Evolutionary conservation across 2,329 filamentous ascomycete species (phyloP).

Genomic region (Colletotrichum agaves): DNA sequence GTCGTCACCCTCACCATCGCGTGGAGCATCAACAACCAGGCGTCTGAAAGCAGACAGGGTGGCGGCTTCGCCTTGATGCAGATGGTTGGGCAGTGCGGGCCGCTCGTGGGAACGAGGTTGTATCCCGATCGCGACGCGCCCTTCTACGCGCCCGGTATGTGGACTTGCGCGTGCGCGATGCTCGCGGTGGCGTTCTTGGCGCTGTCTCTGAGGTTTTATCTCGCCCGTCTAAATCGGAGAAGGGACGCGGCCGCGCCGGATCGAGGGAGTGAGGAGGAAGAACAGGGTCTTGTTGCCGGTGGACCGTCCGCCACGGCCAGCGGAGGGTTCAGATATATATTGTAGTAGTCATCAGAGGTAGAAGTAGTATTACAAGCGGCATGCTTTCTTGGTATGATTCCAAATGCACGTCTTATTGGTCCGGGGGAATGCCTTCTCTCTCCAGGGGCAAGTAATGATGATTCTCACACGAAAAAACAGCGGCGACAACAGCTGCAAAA

Average conservation of each 20-base stretch:
- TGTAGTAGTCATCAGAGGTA: slow-evolving; percentile 43
- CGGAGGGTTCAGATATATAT: slow-evolving; percentile 58
- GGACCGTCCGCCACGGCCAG: slow-evolving; percentile 39
- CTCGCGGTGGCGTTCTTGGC: slow-evolving; percentile 67
- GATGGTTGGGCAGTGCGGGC: slow-evolving; percentile 82
- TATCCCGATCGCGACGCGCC: slow-evolving; percentile 71
- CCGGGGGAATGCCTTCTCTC: no score
- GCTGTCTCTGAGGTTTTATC: slow-evolving; percentile 61
- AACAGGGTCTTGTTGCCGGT: slow-evolving; percentile 52
- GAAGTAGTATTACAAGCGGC: no score
- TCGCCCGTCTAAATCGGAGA: slow-evolving; percentile 62
- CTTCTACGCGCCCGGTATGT: slow-evolving; percentile 72
- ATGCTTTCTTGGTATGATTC: no score
- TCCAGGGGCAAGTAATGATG: no score
- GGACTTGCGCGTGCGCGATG: slow-evolving; percentile 72
- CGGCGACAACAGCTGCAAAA: no score
- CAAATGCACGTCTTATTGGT: no score
- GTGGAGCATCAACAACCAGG: slow-evolving; percentile 90
- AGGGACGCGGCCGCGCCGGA: slow-evolving; percentile 50
- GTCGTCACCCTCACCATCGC: slow-evolving; percentile 87
- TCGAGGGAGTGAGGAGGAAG: slow-evolving; percentile 47
- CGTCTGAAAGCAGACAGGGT: slow-evolving; percentile 74
- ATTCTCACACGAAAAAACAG: no score
- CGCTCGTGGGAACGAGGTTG: slow-evolving; percentile 73
- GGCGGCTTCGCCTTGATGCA: slow-evolving; percentile 85